phyloP scores from a whole-genome alignment of 1,139 yeast species.

The Neolecta irregularis region DNA sequence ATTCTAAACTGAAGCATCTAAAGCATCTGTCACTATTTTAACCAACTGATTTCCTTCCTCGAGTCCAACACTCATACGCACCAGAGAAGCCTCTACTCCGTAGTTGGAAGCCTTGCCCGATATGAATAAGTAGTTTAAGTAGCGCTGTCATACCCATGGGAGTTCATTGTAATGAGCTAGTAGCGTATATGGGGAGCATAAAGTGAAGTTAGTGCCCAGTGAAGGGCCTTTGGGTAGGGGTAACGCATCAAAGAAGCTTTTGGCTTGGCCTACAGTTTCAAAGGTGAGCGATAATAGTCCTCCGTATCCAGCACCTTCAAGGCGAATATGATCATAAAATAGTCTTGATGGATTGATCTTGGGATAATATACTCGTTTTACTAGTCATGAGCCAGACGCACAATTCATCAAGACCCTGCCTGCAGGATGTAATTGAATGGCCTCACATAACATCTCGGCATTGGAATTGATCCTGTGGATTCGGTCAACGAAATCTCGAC shows the following conservation, averaged over 20 bases:
- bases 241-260: conserved; percentile 57
- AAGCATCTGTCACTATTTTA: too few species aligned
- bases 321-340: conserved; percentile 58
- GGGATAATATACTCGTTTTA: conserved; percentile 62
- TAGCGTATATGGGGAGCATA: conserved; percentile 82
- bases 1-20: too few species aligned
- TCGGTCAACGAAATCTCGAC: conserved; percentile 68
- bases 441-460: conserved; percentile 38
- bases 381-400: conserved; percentile 18
- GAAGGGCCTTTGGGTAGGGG: conserved; percentile 84
- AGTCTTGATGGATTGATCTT: conserved; percentile 35
- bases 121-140: background rate
- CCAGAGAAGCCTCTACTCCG: conserved; percentile 70
- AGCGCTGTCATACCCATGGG: conserved; percentile 56
- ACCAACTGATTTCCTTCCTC: too few species aligned
- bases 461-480: conserved; percentile 52
- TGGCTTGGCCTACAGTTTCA: conserved; percentile 49
- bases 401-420: conserved; percentile 1
- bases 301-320: conserved; percentile 75
- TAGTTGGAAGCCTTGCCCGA: conserved; percentile 51
- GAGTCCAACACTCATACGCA: conserved; percentile 72
- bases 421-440: conserved; percentile 21
- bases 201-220: conserved; percentile 81
- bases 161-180: conserved; percentile 78
- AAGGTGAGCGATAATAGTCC: conserved; percentile 73